Conservation (phyloP, 805 yeast species). For the Vanderwaltozyma yarrowii region DNA sequence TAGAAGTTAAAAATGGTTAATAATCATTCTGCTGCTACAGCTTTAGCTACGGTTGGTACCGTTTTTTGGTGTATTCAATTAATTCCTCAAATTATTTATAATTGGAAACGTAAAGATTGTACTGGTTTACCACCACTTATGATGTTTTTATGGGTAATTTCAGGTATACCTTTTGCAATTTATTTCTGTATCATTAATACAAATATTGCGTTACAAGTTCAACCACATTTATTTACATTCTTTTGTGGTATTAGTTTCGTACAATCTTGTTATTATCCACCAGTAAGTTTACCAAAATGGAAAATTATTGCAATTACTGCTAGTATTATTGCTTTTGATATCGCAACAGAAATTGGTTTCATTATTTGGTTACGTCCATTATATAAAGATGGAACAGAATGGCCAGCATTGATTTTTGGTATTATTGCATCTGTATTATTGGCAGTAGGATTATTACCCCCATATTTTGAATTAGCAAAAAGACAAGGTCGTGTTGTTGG, state of each 20-base stretch:
- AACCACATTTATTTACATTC: slow-evolving; percentile 73
- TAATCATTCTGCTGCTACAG: slow-evolving; percentile 36
- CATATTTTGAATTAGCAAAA: slow-evolving; percentile 74
- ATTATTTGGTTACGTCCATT: slow-evolving; percentile 59
- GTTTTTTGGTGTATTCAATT: slow-evolving; percentile 88
- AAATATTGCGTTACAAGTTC: slow-evolving; percentile 69
- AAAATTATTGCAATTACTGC: slow-evolving; percentile 31
- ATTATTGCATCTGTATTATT: slow-evolving; percentile 66
- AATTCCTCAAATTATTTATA: slow-evolving; percentile 72
- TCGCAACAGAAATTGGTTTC: slow-evolving; percentile 61
- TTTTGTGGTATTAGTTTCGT: slow-evolving; percentile 59
- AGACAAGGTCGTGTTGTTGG: slow-evolving; percentile 82
- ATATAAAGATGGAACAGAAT: slow-evolving; percentile 38
- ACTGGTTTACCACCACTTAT: slow-evolving; percentile 82
- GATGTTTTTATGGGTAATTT: slow-evolving; percentile 73
- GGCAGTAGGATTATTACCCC: slow-evolving; percentile 76
- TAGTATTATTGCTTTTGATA: slow-evolving; percentile 34
- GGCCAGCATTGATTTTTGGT: slow-evolving; percentile 81
- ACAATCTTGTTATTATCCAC: slow-evolving; percentile 70
- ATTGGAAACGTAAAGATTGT: slow-evolving; percentile 66
- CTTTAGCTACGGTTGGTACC: slow-evolving; percentile 81
- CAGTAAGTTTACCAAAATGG: slow-evolving; percentile 32
- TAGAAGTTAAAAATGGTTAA: too few relatives aligned
- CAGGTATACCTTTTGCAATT: slow-evolving; percentile 79
- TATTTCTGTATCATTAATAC: slow-evolving; percentile 67